Evolutionary conservation across 2,329 filamentous ascomycete species (phyloP).

Genomic region (Ophidiomyces ophidiicola): DNA sequence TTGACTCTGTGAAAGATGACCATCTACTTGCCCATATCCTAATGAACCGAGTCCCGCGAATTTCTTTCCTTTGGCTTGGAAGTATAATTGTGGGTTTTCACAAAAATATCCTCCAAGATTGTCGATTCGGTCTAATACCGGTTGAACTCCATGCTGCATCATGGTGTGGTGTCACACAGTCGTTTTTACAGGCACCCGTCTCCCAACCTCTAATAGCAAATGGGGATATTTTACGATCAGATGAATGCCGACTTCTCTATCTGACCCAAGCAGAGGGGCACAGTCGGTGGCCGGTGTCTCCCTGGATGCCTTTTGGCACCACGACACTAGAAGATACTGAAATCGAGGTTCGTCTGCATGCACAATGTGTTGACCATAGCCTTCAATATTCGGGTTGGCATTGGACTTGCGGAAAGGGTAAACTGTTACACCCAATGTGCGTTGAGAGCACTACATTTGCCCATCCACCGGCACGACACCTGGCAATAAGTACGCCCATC

Average conservation of each 20-base stretch:
- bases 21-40: slow-evolving; percentile 19
- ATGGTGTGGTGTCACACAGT: slow-evolving; percentile 22
- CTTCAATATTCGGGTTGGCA: slow-evolving; percentile 14
- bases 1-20: slow-evolving; percentile 16
- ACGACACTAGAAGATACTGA: slow-evolving; percentile 21
- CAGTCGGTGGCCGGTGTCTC: slow-evolving; percentile 16
- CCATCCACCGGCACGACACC: background rate
- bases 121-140: slow-evolving; percentile 18
- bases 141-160: slow-evolving; percentile 21
- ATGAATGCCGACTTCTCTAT: slow-evolving; percentile 24
- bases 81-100: slow-evolving; percentile 18
- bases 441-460: slow-evolving; percentile 1
- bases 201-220: slow-evolving; percentile 11
- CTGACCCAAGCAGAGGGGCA: slow-evolving; percentile 19
- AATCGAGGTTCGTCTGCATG: slow-evolving; percentile 22
- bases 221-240: slow-evolving; percentile 17
- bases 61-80: slow-evolving; percentile 23
- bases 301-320: slow-evolving; percentile 23
- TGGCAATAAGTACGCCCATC: slow-evolving; percentile 4
- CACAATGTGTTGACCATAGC: slow-evolving; percentile 18
- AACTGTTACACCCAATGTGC: slow-evolving; percentile 1
- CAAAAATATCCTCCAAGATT: slow-evolving; percentile 15
- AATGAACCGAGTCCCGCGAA: slow-evolving; percentile 18
- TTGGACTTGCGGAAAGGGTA: slow-evolving; percentile 7
- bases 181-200: slow-evolving; percentile 20